phyloP scores from a whole-genome alignment of 2,329 filamentous ascomycete genomes.

The Fusarium subtropicale region DNA sequence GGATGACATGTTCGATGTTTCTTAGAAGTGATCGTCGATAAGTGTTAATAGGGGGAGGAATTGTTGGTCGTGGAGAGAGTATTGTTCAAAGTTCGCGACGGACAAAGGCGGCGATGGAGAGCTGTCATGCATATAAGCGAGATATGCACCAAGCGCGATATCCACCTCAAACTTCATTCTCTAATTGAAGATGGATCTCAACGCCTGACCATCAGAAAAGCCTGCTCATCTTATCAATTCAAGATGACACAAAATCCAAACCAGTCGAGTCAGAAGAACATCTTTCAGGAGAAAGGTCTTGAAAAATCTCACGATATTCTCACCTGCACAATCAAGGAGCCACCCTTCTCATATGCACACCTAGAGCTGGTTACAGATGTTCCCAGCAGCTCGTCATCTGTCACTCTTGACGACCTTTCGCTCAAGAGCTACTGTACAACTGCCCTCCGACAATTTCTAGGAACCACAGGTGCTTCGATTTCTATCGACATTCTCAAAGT shows the following conservation, averaged over 20 bases:
- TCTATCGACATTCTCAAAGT: slow-evolving; percentile 77
- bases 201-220: slow-evolving; percentile 2
- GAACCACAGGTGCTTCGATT: slow-evolving; percentile 74
- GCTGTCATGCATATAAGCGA: slow-evolving; percentile 38
- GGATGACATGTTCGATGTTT: slow-evolving; percentile 51
- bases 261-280: slow-evolving; percentile 40
- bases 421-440: slow-evolving; percentile 71
- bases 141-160: slow-evolving; percentile 33
- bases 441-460: slow-evolving; percentile 76
- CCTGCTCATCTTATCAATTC: background rate
- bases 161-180: slow-evolving; percentile 17
- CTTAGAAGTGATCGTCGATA: background rate
- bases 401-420: slow-evolving; percentile 69
- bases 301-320: slow-evolving; percentile 61
- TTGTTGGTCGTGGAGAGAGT: slow-evolving; percentile 14
- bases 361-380: slow-evolving; percentile 59
- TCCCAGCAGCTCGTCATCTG: slow-evolving; percentile 27
- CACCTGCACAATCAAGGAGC: slow-evolving; percentile 62
- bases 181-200: slow-evolving; percentile 20
- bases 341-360: slow-evolving; percentile 68
- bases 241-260: slow-evolving; percentile 43
- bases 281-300: slow-evolving; percentile 50
- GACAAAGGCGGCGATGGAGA: slow-evolving; percentile 25
- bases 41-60: background rate
- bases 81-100: slow-evolving; percentile 23